Conservation (phyloP, 2,329 filamentous ascomycete genomes). For the Aurifilum marmelostoma region DNA sequence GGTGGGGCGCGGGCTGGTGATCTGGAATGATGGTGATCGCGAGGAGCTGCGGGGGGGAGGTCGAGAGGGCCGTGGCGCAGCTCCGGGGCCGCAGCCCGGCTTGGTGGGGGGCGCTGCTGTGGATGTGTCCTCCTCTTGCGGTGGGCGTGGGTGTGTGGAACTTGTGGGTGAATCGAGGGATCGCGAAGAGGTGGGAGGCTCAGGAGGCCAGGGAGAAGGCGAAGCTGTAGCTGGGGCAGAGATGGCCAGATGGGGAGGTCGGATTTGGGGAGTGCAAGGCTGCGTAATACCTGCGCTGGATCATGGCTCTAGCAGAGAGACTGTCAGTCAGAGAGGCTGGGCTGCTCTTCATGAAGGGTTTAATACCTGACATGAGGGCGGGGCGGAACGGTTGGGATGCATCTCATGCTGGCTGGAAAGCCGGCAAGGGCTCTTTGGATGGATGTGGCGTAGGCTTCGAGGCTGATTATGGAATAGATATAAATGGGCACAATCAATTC, state of each 20-base stretch:
- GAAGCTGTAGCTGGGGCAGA: constrained; percentile 41
- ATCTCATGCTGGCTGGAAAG: no score
- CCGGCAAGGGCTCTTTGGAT: no score
- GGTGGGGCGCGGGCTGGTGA: constrained; percentile 70
- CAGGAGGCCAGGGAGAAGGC: constrained; percentile 53
- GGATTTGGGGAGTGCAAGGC: no score
- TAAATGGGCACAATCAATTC: no score
- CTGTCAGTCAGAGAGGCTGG: neutral
- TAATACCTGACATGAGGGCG: no score
- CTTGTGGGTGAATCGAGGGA: constrained; percentile 71
- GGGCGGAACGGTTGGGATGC: no score
- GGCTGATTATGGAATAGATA: no score
- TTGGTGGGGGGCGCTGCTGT: constrained; percentile 81
- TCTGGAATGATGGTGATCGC: constrained; percentile 86
- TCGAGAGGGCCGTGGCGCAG: constrained; percentile 66
- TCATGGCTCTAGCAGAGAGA: no score
- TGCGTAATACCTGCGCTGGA: neutral
- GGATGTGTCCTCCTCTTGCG: constrained; percentile 75
- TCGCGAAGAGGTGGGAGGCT: constrained; percentile 72
- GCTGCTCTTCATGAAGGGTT: no score
- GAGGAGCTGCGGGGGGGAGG: constrained; percentile 69
- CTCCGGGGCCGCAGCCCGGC: constrained; percentile 67
- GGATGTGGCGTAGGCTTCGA: no score
- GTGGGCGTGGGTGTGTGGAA: constrained; percentile 70
- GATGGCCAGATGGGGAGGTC: no score